phyloP scores from a whole-genome alignment of 306 rosid genomes.

The Fragaria iinumae region DNA sequence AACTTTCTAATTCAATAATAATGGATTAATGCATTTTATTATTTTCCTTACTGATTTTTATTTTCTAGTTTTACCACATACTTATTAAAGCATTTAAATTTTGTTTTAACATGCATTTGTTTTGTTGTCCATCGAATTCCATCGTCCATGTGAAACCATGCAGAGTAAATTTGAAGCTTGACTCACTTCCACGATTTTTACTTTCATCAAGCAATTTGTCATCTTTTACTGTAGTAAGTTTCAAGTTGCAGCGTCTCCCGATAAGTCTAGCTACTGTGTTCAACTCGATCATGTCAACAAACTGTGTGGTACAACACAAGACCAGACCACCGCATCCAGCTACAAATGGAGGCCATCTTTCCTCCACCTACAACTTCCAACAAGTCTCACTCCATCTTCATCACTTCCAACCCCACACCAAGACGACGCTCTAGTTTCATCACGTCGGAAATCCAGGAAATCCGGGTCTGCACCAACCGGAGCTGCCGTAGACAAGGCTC shows the following conservation, averaged over 20 bases:
- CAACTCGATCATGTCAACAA: background rate
- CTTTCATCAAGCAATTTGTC: background rate
- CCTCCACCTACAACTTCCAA: background rate
- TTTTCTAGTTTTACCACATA: too few relatives aligned
- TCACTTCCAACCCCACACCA: background rate
- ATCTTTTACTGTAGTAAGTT: background rate
- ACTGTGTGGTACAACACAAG: background rate
- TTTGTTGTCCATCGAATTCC: too few relatives aligned
- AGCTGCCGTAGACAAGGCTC: slow-evolving; percentile 85
- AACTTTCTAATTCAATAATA: too few relatives aligned
- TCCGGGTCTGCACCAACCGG: slow-evolving; percentile 84
- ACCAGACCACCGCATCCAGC: background rate
- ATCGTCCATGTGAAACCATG: too few relatives aligned
- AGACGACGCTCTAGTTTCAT: background rate
- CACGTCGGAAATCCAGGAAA: slow-evolving; percentile 27
- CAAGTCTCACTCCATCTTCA: background rate
- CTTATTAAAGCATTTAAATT: too few relatives aligned
- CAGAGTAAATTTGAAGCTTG: too few relatives aligned
- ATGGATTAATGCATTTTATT: too few relatives aligned
- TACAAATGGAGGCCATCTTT: background rate
- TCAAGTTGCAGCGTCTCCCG: background rate
- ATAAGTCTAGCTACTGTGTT: background rate
- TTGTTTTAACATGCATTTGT: too few relatives aligned
- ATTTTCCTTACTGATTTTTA: too few relatives aligned
- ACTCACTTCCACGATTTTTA: too few relatives aligned